Conservation (phyloP, 495 filamentous ascomycete genomes). For the Lophiotrema nucula region DNA sequence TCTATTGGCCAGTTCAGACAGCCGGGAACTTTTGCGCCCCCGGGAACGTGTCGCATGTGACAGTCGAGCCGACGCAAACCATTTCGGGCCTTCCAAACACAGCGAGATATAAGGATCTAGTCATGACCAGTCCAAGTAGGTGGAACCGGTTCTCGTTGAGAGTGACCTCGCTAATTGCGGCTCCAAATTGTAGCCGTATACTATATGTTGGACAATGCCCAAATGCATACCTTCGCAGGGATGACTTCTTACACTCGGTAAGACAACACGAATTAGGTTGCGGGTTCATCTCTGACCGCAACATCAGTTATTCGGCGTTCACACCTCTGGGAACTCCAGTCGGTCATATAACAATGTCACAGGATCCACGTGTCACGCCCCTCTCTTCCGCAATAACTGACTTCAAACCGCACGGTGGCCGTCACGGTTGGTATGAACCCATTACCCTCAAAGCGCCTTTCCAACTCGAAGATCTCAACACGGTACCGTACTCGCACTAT, state of each 20-base stretch:
- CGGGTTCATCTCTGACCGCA: background rate
- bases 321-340: background rate
- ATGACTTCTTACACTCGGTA: background rate
- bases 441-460: background rate
- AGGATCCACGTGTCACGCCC: background rate
- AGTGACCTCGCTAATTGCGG: too few species aligned
- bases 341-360: background rate
- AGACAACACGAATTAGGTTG: background rate
- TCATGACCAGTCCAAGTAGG: background rate
- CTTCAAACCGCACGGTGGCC: background rate
- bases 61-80: background rate
- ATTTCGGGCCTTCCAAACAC: background rate
- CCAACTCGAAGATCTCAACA: constrained; percentile 2
- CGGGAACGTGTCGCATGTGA: background rate
- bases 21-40: background rate
- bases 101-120: background rate
- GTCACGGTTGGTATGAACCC: background rate
- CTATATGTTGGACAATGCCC: background rate
- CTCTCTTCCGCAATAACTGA: background rate
- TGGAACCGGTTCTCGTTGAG: too few species aligned
- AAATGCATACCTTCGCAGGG: background rate
- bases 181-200: too few species aligned
- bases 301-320: background rate
- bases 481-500: background rate
- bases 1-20: constrained; percentile 2